Percentiles rank a stretch among this genome's conserved stretches.
phyloP scores from a whole-genome alignment of 176 grass and related monocot genomes.

The Hsuehochloa calcarea region DNA sequence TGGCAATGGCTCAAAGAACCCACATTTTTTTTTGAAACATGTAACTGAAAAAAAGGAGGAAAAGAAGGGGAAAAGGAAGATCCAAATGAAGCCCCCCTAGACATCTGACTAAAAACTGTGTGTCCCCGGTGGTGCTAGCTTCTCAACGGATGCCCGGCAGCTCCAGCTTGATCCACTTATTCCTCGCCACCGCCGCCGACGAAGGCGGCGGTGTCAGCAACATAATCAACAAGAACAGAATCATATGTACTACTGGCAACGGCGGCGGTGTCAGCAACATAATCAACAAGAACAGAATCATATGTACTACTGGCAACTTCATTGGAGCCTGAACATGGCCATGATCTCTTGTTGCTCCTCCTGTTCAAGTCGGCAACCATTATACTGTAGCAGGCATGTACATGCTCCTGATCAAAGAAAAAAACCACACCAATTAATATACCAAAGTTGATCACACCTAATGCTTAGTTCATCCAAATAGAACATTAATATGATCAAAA shows the following conservation, averaged over 20 bases:
- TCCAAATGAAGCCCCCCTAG: slow-evolving; percentile 52
- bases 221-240: slow-evolving; percentile 58
- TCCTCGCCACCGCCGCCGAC: slow-evolving; percentile 11
- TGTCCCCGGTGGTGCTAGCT: slow-evolving; percentile 54
- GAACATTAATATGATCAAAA: slow-evolving; percentile 3
- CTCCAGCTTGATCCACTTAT: slow-evolving; percentile 68
- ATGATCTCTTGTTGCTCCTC: slow-evolving; percentile 50
- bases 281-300: slow-evolving; percentile 53
- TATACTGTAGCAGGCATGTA: slow-evolving; percentile 61
- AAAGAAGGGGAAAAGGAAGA: slow-evolving; percentile 29
- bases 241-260: slow-evolving; percentile 57
- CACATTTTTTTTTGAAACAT: slow-evolving; percentile 34
- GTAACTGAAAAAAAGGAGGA: slow-evolving; percentile 18
- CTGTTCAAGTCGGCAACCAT: slow-evolving; percentile 56
- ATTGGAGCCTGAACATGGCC: slow-evolving; percentile 46
- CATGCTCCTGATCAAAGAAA: slow-evolving; percentile 63
- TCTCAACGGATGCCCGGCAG: slow-evolving; percentile 58
- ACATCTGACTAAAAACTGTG: slow-evolving; percentile 65
- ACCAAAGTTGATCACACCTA: background rate
- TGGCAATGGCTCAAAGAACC: slow-evolving; percentile 47
- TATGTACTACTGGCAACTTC: slow-evolving; percentile 54
- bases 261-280: slow-evolving; percentile 54
- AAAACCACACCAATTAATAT: slow-evolving; percentile 19
- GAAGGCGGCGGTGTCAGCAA: slow-evolving; percentile 51
- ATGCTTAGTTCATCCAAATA: slow-evolving; percentile 9